phyloP scores from a whole-genome alignment of 768 basidiomycete genomes.

The Strobilomyces dryophilus region DNA sequence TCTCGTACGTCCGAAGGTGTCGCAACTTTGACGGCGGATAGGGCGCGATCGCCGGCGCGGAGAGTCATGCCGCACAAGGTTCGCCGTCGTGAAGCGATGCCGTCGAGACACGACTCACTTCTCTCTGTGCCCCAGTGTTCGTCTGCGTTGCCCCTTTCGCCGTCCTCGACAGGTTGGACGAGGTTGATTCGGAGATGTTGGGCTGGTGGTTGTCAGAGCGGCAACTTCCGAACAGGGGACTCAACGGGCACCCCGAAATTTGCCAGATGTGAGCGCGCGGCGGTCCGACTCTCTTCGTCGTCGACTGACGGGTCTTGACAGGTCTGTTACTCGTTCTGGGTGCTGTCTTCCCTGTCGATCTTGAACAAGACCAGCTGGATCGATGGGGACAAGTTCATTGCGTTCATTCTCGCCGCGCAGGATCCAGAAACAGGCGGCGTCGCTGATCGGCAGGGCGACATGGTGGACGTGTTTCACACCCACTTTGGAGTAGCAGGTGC shows the following conservation, averaged over 20 bases:
- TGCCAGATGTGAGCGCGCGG: slow-evolving; percentile 76
- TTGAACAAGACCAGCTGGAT: slow-evolving; percentile 85
- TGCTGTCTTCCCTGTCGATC: slow-evolving; percentile 83
- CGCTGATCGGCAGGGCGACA: slow-evolving; percentile 88
- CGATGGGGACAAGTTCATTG: slow-evolving; percentile 67
- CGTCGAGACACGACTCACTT: too few relatives aligned
- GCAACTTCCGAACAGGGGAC: slow-evolving; percentile 87
- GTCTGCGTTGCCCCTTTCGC: slow-evolving; percentile 86
- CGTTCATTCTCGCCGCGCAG: slow-evolving; percentile 88
- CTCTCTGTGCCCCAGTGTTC: slow-evolving; percentile 54
- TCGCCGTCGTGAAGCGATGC: too few relatives aligned
- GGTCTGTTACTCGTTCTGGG: slow-evolving; percentile 97
- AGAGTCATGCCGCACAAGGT: slow-evolving; percentile 94
- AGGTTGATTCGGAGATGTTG: slow-evolving; percentile 72
- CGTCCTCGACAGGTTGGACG: slow-evolving; percentile 79
- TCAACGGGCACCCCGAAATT: slow-evolving; percentile 98
- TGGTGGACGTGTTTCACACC: slow-evolving; percentile 98
- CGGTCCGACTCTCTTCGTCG: background rate
- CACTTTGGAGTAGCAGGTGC: slow-evolving; percentile 84
- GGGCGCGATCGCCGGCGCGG: slow-evolving; percentile 77
- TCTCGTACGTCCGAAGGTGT: slow-evolving; percentile 71
- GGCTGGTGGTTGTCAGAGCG: slow-evolving; percentile 94
- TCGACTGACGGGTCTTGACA: background rate
- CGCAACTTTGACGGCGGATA: slow-evolving; percentile 96
- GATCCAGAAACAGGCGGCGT: slow-evolving; percentile 91